These are phyloP conservation scores for Aspergillus jensenii DNA, from an alignment of 2,329 filamentous ascomycete species.

Conservation along the genomic window DNA sequence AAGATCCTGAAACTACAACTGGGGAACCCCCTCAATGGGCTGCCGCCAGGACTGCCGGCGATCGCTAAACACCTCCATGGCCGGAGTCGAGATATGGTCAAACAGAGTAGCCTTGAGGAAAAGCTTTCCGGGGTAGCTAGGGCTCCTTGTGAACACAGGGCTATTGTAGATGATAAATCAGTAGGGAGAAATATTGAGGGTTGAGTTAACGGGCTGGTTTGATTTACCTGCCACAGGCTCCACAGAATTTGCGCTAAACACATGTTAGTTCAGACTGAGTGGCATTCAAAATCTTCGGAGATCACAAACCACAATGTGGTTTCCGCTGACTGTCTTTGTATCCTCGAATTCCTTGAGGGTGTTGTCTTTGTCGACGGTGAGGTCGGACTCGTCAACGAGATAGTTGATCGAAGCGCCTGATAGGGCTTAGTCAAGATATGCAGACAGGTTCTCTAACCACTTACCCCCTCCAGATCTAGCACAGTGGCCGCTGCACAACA, in stretches of 20 bases:
- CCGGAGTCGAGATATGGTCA: constrained; percentile 1
- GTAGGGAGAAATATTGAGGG: not conserved
- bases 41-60: not conserved
- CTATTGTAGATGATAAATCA: not conserved
- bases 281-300: no score
- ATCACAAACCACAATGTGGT: not conserved
- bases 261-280: no score
- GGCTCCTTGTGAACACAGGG: not conserved
- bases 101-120: constrained; percentile 8
- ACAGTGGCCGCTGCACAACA: not conserved
- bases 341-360: not conserved
- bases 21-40: not conserved
- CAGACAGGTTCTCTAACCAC: not conserved
- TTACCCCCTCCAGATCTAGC: not conserved
- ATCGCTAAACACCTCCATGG: constrained; percentile 3
- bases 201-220: not conserved
- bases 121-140: not conserved
- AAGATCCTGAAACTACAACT: no score
- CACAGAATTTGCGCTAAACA: not conserved
- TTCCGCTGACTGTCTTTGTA: not conserved
- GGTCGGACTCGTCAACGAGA: not conserved
- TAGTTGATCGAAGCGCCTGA: not conserved
- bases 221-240: not conserved
- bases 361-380: not conserved
- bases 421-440: not conserved